Evolutionary conservation across 306 rosid genomes (phyloP).

Genomic region (Dalbergia cochinchinensis): DNA sequence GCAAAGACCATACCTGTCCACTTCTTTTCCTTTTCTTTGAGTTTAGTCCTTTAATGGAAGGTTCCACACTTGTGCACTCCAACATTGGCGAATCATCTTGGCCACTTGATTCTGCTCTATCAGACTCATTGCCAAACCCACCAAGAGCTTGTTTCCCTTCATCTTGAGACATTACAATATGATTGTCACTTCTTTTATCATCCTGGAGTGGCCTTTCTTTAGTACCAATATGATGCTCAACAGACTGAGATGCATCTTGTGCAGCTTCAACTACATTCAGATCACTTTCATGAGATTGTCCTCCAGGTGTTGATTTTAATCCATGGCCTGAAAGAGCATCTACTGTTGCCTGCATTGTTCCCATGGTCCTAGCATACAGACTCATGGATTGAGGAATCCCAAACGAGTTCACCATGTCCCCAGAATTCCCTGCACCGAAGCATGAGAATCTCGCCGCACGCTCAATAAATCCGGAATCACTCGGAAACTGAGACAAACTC

Average conservation of each 20-base stretch:
- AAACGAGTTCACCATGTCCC: conserved; percentile 65
- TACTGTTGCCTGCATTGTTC: conserved; percentile 19
- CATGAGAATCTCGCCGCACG: conserved; percentile 90
- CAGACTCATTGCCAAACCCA: conserved; percentile 70
- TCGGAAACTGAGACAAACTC: conserved; percentile 84
- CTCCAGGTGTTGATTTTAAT: conserved; percentile 25
- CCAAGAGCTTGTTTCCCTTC: conserved; percentile 65
- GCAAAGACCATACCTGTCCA: conserved; percentile 64
- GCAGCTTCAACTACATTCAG: conserved; percentile 61
- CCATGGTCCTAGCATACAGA: conserved; percentile 54
- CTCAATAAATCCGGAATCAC: conserved; percentile 90
- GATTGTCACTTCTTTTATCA: conserved; percentile 66
- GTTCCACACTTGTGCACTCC: conserved; percentile 67
- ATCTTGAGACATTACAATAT: conserved; percentile 58
- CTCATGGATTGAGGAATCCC: conserved; percentile 65
- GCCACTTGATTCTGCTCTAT: conserved; percentile 74
- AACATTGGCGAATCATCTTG: conserved; percentile 63
- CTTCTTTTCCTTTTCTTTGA: conserved; percentile 89
- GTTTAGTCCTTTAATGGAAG: conserved; percentile 61
- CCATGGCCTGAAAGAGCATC: background rate
- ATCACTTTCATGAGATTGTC: conserved; percentile 57
- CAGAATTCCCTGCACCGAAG: conserved; percentile 73
- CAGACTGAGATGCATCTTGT: conserved; percentile 56
- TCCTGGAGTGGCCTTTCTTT: conserved; percentile 65
- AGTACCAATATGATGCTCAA: conserved; percentile 54